Evolutionary conservation across 345 rosid genomes (phyloP), one percentile per base, ranked within the genome.

Genomic region (Melaleuca alternifolia): DNA sequence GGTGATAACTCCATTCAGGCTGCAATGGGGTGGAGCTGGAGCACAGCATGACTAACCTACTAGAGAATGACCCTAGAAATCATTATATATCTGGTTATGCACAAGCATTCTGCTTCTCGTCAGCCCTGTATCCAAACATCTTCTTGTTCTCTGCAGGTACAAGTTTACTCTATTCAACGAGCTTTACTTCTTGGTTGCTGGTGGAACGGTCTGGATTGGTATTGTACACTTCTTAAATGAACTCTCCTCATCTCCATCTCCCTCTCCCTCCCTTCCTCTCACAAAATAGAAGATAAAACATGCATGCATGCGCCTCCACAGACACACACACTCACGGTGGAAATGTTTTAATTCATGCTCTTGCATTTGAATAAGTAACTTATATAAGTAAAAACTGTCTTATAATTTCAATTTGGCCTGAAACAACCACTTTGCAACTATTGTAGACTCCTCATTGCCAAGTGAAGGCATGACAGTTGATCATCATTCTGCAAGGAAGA

Each of bases 151-250:
- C 86, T 90, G 88, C 90, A 96, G 99, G 99, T 97, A 97, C 91
- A 95, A 95, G 89, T 95, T 97, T 91, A 97, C 99, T 50, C 88
- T 97, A 88, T 97, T 97, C 87, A 97, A 97, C 84, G 99, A 97
- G 92, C 99, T 97, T 89, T 97, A 97, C 93, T 97, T 96, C 91
- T 91, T 97, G 93, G 98, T 94, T 46, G 96, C 99, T 87, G 99
- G 99, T 89, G 99, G 99, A 89, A 97, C 99, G 56, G 94, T 97
- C 90, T 97, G 99, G 99, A 97, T 95, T 84, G 99, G 99, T 96
- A 91, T 82, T 82, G 65, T 85, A 89, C 81, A 18, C 81, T 71
- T 71, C 81, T 37, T 71, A 37, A 37, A 71, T 71, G 48, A 71
- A 71, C 48, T 4, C 46, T 7, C 48, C 81, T 71, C 26, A 71